phyloP scores from a whole-genome alignment of 1,284 basidiomycete species.

The Cutaneotrichosporon daszewskae region DNA sequence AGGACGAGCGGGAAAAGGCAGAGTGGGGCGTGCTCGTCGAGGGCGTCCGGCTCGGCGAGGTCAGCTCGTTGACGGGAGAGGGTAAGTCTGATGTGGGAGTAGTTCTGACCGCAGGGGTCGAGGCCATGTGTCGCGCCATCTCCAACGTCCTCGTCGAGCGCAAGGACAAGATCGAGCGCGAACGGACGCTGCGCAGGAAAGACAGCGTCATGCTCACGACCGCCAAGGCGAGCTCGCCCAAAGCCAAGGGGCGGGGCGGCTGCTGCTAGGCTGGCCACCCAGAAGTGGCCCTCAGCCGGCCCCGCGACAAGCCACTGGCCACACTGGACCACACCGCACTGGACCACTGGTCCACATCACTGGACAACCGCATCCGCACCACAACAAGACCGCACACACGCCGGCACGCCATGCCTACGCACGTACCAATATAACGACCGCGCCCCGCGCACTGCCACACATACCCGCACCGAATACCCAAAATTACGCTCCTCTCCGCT shows the following conservation, averaged over 20 bases:
- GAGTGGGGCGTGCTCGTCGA: conserved; percentile 41
- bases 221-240: conserved; percentile 13
- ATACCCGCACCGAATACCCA: too few species aligned
- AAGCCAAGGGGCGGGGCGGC: conserved; percentile 11
- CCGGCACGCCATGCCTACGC: not conserved
- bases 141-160: conserved; percentile 36
- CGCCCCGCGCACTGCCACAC: too few species aligned
- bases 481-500: too few species aligned
- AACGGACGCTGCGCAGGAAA: conserved; percentile 33
- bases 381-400: not conserved
- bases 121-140: conserved; percentile 42
- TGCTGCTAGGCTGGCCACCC: conserved; percentile 11
- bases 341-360: too few species aligned
- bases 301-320: too few species aligned
- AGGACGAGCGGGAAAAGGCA: conserved; percentile 17
- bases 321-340: too few species aligned
- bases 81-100: conserved; percentile 21
- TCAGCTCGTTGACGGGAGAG: conserved; percentile 38
- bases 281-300: too few species aligned
- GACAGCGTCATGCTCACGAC: conserved; percentile 44
- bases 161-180: conserved; percentile 44
- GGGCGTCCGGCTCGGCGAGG: conserved; percentile 41
- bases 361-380: not conserved
- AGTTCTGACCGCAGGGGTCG: conserved; percentile 26
- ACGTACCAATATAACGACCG: not conserved